Percentiles rank a stretch among this genome's conserved stretches.
phyloP scores from a whole-genome alignment of 1,139 yeast species.

The Sugiyamaella neomexicana region DNA sequence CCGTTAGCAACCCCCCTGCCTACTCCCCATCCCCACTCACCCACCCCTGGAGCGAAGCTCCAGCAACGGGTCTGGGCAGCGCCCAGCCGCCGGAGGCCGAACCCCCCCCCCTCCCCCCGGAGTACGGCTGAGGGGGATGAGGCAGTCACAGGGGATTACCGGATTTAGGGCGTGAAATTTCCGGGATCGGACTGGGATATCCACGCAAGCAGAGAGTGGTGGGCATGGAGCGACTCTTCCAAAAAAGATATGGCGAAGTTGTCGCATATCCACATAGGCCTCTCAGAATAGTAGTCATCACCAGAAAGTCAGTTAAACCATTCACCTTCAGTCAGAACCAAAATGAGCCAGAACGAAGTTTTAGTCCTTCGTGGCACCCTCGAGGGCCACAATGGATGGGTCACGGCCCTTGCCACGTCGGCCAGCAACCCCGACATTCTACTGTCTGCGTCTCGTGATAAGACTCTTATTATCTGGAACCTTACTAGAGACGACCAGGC shows the following conservation, averaged over 20 bases:
- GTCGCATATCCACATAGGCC: not conserved
- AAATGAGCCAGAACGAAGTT: conserved; percentile 62
- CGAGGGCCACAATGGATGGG: conserved; percentile 81
- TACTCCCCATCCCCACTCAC: too few relatives aligned
- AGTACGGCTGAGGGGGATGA: too few relatives aligned
- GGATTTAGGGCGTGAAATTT: not conserved
- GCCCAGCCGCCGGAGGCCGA: conserved; percentile 1
- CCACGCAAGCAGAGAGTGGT: not conserved
- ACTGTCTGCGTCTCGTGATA: conserved; percentile 98
- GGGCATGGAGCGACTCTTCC: conserved; percentile 3
- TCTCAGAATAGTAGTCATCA: not conserved
- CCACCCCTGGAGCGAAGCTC: not conserved
- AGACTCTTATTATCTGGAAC: conserved; percentile 98
- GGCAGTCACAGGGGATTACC: conserved; percentile 2
- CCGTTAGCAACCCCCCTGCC: too few relatives aligned
- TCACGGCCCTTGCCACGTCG: conserved; percentile 97
- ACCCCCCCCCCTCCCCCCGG: not conserved
- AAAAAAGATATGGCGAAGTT: not conserved
- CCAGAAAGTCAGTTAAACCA: conserved; percentile 8
- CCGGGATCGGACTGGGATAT: conserved; percentile 1
- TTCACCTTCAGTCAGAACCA: conserved; percentile 9
- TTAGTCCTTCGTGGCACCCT: conserved; percentile 99
- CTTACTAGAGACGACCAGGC: conserved; percentile 96
- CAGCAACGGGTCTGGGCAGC: not conserved
- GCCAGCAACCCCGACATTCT: conserved; percentile 98